Base-by-base conservation (phyloP, 306 rosid genomes). In the Ormosia emarginata region DNA sequence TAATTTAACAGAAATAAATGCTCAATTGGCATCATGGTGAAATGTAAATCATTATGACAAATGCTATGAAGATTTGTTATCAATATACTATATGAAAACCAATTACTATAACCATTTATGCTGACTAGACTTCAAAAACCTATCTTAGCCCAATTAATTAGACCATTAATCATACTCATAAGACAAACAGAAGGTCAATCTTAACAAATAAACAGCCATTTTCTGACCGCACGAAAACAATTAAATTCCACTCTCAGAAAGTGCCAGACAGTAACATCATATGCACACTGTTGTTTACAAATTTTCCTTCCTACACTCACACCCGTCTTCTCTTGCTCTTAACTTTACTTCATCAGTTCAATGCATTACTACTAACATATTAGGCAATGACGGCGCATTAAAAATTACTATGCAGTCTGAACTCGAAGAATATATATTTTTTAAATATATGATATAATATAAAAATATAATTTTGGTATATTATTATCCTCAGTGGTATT, bases 301-400 rank as follows among this genome's bases (percentile, higher is more conserved):
- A 37, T 55, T 62, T 46, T 49, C 59, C 55, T 40, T 85, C 75
- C 68, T 32, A 52, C 63, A 50, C 63, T 44, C 49, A 36, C 32
- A 47, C 67, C 62, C 58, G 10, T 36, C 15, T 65, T 80, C 50
- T 68, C 53, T 47, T 30, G 68, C 74, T 67, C 86, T 83, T 39
- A 70, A 74, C 72, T 57, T 81, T 17, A 81, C 85, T 81, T 56
- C 78, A 75, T 43, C 29, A 58, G 83, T 74, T 83, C 86, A 80
- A 80, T 65, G 62, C 76, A 80, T 68, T 52, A 59, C 55, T 24
- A 70, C 64, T 71, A 67, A 68, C 47, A 40, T 64, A 74, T 55
- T 41, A 24, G 24, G 80, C 83, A 88, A 86, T 83, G 87, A 34
- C 67, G 33, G 58, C 39, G 6, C 58, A 33, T 34, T 53, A 67